Base-by-base conservation (phyloP, 2,329 filamentous ascomycete species). In the Cladobotryum mycophilum region DNA sequence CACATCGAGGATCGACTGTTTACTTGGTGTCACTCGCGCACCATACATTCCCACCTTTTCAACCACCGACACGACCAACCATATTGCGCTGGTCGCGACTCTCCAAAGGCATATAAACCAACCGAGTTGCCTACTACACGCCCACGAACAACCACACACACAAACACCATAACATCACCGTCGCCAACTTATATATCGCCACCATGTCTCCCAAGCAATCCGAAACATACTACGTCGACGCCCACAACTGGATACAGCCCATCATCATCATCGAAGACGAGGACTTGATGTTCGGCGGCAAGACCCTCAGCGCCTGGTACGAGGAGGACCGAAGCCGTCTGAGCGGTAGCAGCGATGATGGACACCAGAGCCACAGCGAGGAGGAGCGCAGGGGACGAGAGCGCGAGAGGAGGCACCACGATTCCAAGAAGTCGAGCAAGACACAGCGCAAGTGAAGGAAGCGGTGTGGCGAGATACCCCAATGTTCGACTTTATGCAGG, bases 191-290 rank as follows among this genome's bases (percentile, higher is more conserved):
- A 47, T 35, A 50, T 8, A 47, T 30, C 25, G 25, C 25, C 25
- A 30, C 9, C 25, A 30, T 30, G 25, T 30, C 25, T 30, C 40
- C 61, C 65, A 9, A 54, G 59, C 41, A 65, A 70, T 55, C 58
- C 69, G 53, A 68, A 70, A 50, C 55, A 12, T 20, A 20, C 38
- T 20, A n/a, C 14, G 13, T 59, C 53, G 52, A 57, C 49, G 60
- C 65, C 40, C 63, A 67, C 53, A 54, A 65, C 42, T 81, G 78
- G 78, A 72, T 78, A 55, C 70, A 75, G 48, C 73, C 76, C 34
- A 81, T 76, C 33, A 81, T 76, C 45, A 69, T 78, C 53, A 82
- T 82, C 58, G 78, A 82, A 50, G 79, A 82, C 60, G 78, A 81
- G 51, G 79, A 82, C 56, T 69, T 82, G 36, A 81, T 74, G 63